Conservation (phyloP, 305 asterid genomes). For the Fraxinus latifolia region DNA sequence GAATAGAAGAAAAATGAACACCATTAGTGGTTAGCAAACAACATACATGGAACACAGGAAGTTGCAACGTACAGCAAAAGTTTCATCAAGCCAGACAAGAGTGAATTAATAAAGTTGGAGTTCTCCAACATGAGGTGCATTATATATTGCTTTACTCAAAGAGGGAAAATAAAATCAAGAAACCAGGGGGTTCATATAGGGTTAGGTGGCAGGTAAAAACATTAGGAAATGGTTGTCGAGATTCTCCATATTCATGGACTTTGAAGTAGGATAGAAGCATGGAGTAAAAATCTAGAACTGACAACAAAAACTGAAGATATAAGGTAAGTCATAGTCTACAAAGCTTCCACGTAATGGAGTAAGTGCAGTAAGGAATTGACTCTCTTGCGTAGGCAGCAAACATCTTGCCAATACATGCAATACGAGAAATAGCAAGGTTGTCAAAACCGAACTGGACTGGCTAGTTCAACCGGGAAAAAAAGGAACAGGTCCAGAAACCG, state of each 20-base stretch:
- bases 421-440: neutral
- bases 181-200: neutral
- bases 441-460: neutral
- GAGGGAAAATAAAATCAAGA: neutral
- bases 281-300: neutral
- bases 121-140: neutral
- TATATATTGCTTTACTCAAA: neutral
- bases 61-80: neutral
- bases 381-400: neutral
- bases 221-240: neutral
- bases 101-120: neutral
- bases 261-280: conserved; percentile 10
- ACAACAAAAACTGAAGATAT: neutral
- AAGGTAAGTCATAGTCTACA: neutral
- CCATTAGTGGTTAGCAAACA: neutral
- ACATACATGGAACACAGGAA: neutral
- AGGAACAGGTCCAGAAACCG: neutral
- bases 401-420: neutral
- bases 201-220: neutral
- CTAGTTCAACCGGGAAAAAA: neutral
- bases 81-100: conserved; percentile 12
- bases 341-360: neutral
- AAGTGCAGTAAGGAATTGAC: neutral
- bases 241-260: conserved; percentile 3
- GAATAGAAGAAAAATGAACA: neutral